Percentiles rank a stretch among this genome's conserved stretches.
These are phyloP conservation scores for Brassica balearica DNA, from an alignment of 441 rosid species.

Conservation along the genomic window DNA sequence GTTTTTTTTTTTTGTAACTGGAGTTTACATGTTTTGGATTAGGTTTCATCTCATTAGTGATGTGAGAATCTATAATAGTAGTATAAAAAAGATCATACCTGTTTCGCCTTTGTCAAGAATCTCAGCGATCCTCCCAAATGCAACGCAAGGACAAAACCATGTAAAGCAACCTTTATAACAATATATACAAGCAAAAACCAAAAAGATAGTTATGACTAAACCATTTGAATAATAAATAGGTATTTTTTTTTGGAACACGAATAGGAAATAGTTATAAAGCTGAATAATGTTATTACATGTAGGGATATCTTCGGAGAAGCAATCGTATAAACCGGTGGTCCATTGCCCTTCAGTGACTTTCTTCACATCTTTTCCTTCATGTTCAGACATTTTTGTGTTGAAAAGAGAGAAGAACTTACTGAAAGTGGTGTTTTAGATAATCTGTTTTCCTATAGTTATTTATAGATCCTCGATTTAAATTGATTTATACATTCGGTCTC, in stretches of 20 bases:
- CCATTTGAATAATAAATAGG: not conserved
- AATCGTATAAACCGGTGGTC: constrained; percentile 61
- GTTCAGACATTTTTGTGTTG: constrained; percentile 21
- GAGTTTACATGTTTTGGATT: too few relatives aligned
- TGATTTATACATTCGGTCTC: too few relatives aligned
- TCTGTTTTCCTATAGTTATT: too few relatives aligned
- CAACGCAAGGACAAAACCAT: constrained; percentile 60
- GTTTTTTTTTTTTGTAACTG: too few relatives aligned
- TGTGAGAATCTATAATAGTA: too few relatives aligned
- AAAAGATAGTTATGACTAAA: not conserved
- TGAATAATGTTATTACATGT: constrained; percentile 44
- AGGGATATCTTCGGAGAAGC: constrained; percentile 53
- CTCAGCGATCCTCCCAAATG: constrained; percentile 60
- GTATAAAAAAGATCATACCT: constrained; percentile 34
- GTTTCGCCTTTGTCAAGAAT: constrained; percentile 56
- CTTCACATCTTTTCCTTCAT: constrained; percentile 27
- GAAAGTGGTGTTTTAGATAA: too few relatives aligned
- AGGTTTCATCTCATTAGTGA: too few relatives aligned
- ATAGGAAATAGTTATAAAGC: not conserved
- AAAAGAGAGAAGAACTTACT: too few relatives aligned
- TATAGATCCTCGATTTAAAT: too few relatives aligned
- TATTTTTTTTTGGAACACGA: too few relatives aligned
- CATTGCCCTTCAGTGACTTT: constrained; percentile 46
- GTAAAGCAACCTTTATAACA: constrained; percentile 47
- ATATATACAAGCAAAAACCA: constrained; percentile 7